Base-by-base conservation (phyloP, 2,329 filamentous ascomycete species). In the Pyrenochaeta sp. region DNA sequence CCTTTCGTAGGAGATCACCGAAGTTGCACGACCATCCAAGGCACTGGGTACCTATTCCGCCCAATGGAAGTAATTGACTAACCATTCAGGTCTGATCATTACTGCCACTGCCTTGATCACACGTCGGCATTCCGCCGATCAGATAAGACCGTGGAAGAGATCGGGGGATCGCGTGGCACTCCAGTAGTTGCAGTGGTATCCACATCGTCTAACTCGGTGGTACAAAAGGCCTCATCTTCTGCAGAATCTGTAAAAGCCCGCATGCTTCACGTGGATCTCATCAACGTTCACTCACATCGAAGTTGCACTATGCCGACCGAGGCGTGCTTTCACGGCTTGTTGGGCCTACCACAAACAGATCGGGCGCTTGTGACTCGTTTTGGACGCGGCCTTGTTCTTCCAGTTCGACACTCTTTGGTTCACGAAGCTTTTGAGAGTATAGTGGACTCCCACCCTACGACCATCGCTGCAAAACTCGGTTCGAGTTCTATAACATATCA, bases 381-480 rank as follows among this genome's bases (percentile, higher is more conserved):
- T 50, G 73, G 71, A n/a, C 60, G 59, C 30, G 73, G 73, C 12
- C 52, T 65, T 2, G 50, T 39, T 5, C 50, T 67, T 12, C 30
- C 60, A 13, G 58, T 67, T 10, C 63, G 71, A 34, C 54, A 66
- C 28, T 30, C 54, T 1, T 64, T 64, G 13, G 59, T 73, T 15
- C 72, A 75, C 24, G 50, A 60, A 24, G 72, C 73, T 5, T 74
- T 75, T 49, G 71, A 74, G 45, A 54, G 46, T n/a, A 67, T 69
- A 13, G 73, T 68, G 5, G 68, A 72, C 49, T 32, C 59, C 1
- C 53, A 73, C 37, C 68, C 72, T 22, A 50, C 50, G 25, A 54
- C 52, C 2, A 57, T 67, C 49, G 72, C 72, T 9, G 72, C 72
- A 15, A 68, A 40, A 52, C 59, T 68, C 43, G 58, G 48, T 8